Percentiles rank a stretch among this genome's conserved stretches.
These are phyloP conservation scores for Drechslera avenae DNA, from an alignment of 2,329 filamentous ascomycete genomes.

Conservation along the genomic window DNA sequence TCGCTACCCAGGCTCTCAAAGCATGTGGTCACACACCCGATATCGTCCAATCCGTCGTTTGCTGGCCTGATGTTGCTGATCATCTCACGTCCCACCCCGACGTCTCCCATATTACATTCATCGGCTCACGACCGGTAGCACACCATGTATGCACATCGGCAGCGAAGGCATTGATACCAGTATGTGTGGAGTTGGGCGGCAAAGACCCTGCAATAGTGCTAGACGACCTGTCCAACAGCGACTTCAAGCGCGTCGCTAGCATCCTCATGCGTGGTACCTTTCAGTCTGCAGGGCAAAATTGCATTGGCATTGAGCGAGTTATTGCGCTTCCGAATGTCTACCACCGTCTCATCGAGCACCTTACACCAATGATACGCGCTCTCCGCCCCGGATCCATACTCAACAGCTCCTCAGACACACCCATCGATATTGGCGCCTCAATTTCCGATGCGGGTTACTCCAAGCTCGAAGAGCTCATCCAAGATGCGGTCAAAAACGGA, in stretches of 20 bases:
- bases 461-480: conserved; percentile 76
- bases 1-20: conserved; percentile 77
- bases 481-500: conserved; percentile 76
- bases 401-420: conserved; percentile 49
- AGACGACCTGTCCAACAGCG: conserved; percentile 70
- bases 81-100: conserved; percentile 83
- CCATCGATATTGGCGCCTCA: conserved; percentile 84
- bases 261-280: conserved; percentile 92
- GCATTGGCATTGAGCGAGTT: conserved; percentile 94
- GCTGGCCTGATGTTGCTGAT: conserved; percentile 82
- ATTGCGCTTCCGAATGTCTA: conserved; percentile 81
- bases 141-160: conserved; percentile 87
- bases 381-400: conserved; percentile 77
- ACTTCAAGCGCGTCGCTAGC: conserved; percentile 74
- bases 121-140: conserved; percentile 85
- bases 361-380: conserved; percentile 74
- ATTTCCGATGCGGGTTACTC: conserved; percentile 79
- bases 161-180: conserved; percentile 81
- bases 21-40: conserved; percentile 83
- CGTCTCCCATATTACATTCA: conserved; percentile 92
- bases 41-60: conserved; percentile 82
- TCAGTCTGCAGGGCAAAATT: conserved; percentile 95
- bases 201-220: conserved; percentile 93
- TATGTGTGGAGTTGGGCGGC: conserved; percentile 89
- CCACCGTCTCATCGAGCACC: conserved; percentile 69